Evolutionary conservation across 2,329 filamentous ascomycete genomes (phyloP).

Genomic region (Sclerotinia borealis): DNA sequence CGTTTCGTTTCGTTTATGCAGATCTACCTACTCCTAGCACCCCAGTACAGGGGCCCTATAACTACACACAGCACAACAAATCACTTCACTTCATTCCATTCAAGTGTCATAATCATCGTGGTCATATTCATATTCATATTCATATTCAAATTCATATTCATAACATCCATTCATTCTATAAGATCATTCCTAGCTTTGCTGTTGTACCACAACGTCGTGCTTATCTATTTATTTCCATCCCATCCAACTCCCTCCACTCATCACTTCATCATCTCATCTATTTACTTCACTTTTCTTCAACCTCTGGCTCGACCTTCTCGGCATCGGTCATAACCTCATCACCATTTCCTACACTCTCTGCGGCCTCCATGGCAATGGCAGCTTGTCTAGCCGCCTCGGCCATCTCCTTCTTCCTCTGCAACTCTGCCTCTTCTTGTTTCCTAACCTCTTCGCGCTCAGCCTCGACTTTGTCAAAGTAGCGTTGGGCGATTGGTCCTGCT

Average conservation of each 20-base stretch:
- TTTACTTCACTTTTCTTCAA: constrained; percentile 22
- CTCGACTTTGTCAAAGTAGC: constrained; percentile 92
- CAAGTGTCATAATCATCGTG: too few relatives aligned
- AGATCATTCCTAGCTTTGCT: constrained; percentile 1
- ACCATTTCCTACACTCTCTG: constrained; percentile 38
- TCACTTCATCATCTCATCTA: background rate
- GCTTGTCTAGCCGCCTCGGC: constrained; percentile 40
- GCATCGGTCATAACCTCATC: constrained; percentile 61
- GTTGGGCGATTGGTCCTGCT: constrained; percentile 85
- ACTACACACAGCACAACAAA: too few relatives aligned
- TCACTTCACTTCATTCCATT: background rate
- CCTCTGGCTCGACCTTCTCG: constrained; percentile 29
- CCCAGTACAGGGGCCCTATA: too few relatives aligned
- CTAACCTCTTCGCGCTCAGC: constrained; percentile 73
- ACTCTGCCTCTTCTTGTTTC: constrained; percentile 52
- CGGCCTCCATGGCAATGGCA: constrained; percentile 36
- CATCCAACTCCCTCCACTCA: background rate
- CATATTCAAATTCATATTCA: background rate
- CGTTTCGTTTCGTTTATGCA: too few relatives aligned
- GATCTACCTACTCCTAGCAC: too few relatives aligned
- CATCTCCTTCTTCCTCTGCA: constrained; percentile 47
- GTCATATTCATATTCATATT: background rate
- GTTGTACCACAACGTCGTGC: background rate
- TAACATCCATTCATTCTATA: constrained; percentile 8
- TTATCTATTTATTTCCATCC: constrained; percentile 7